phyloP scores from a whole-genome alignment of 768 basidiomycete species.

The Tulasnella sp. region DNA sequence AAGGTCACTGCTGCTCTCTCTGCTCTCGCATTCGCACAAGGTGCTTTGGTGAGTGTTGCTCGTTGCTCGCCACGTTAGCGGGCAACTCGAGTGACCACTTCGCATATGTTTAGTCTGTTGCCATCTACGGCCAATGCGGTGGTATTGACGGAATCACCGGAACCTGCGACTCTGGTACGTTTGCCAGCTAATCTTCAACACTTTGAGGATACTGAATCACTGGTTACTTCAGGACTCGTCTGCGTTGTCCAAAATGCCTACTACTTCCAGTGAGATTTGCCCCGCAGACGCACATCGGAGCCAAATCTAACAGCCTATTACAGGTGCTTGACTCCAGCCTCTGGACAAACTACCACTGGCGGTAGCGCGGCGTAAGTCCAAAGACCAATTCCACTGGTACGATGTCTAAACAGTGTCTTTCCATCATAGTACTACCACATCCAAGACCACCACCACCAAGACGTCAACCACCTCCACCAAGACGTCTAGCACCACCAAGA shows the following conservation, averaged over 20 bases:
- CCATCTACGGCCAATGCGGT: not conserved
- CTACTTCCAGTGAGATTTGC: not conserved
- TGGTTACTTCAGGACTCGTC: not conserved
- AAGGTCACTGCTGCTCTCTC: slow-evolving; percentile 1
- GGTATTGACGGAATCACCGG: slow-evolving; percentile 2
- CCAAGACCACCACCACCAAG: slow-evolving; percentile 15
- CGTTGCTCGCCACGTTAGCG: not conserved
- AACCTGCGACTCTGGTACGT: not conserved
- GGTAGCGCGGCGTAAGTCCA: not conserved
- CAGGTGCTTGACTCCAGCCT: not conserved
- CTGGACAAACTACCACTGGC: not conserved
- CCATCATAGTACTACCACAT: not conserved
- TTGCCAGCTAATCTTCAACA: not conserved
- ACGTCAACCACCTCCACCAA: slow-evolving; percentile 16
- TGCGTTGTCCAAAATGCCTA: not conserved
- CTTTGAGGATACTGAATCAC: not conserved
- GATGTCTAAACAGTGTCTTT: not conserved
- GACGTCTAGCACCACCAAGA: too few species aligned
- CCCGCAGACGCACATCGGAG: not conserved
- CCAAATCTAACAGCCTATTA: not conserved
- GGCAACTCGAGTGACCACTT: not conserved
- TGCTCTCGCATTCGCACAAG: slow-evolving; percentile 1
- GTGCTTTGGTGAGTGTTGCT: not conserved
- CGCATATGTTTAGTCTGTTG: not conserved
- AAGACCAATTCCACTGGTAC: not conserved